These are phyloP conservation scores for Calendula officinalis DNA, from an alignment of 129 eudicot genomes.

Conservation along the genomic window DNA sequence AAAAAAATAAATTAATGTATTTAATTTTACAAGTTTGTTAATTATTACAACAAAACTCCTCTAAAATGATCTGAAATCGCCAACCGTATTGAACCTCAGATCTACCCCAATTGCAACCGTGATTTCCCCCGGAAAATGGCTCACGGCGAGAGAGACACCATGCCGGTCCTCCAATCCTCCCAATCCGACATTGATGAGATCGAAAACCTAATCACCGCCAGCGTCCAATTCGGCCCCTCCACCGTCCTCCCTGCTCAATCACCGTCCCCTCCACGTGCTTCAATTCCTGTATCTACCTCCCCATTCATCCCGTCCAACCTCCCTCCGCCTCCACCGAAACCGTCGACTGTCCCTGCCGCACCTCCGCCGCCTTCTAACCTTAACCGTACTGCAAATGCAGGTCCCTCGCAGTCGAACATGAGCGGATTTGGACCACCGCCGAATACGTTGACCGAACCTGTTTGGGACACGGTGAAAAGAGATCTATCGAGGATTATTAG, in stretches of 20 bases:
- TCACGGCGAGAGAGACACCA: conserved; percentile 43
- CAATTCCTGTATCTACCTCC: conserved; percentile 65
- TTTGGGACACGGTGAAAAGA: conserved; percentile 93
- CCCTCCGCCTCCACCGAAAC: conserved; percentile 39
- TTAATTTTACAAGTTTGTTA: neutral
- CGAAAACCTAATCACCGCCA: conserved; percentile 63
- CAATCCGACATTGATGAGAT: conserved; percentile 98
- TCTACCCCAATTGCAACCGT: conserved; percentile 17
- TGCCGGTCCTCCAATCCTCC: conserved; percentile 60
- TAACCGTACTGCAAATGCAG: conserved; percentile 10
- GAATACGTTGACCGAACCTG: conserved; percentile 88
- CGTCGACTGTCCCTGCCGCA: conserved; percentile 28
- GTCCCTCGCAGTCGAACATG: conserved; percentile 7
- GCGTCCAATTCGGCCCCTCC: conserved; percentile 41
- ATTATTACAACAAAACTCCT: conserved; percentile 5
- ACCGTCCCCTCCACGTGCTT: conserved; percentile 68
- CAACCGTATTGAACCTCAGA: conserved; percentile 23
- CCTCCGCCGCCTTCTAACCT: conserved; percentile 25
- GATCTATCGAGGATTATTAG: conserved; percentile 83
- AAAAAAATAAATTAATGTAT: too few relatives aligned
- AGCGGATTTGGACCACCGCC: conserved; percentile 68
- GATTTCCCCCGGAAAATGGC: conserved; percentile 37
- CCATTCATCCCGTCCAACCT: conserved; percentile 53
- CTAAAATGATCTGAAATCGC: conserved; percentile 15
- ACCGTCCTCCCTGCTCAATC: conserved; percentile 72